Conservation (phyloP, 1,139 yeast species). For the Geotrichum carabidarum region DNA sequence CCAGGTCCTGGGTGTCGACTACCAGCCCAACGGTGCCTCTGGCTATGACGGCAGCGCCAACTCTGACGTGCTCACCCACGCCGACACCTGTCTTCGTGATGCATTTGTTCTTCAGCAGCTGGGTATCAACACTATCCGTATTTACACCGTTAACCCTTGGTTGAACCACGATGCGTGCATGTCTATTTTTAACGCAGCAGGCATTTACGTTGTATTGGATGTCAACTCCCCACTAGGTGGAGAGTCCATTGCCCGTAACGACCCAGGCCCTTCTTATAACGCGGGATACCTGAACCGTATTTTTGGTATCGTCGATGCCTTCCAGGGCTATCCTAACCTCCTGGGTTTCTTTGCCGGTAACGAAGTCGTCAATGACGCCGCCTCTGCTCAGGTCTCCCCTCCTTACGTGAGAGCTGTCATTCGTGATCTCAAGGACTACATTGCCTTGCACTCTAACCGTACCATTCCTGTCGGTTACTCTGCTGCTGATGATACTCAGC, state of each 20-base stretch:
- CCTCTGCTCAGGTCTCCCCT: conserved; percentile 52
- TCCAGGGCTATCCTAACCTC: conserved; percentile 79
- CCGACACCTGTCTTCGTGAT: conserved; percentile 71
- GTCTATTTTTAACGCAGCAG: conserved; percentile 86
- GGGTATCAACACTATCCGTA: conserved; percentile 79
- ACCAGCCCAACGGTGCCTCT: conserved; percentile 71
- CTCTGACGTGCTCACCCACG: conserved; percentile 70
- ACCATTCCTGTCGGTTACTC: conserved; percentile 88
- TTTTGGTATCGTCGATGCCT: conserved; percentile 75
- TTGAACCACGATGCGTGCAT: conserved; percentile 85
- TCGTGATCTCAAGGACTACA: conserved; percentile 73
- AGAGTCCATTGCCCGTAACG: conserved; percentile 78
- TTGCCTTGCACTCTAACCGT: conserved; percentile 54
- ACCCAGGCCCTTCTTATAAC: conserved; percentile 83
- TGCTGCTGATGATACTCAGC: conserved; percentile 85
- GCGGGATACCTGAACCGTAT: conserved; percentile 65
- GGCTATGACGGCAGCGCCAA: conserved; percentile 44
- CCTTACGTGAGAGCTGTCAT: conserved; percentile 68
- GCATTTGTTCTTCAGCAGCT: conserved; percentile 69
- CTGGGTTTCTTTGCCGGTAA: conserved; percentile 93
- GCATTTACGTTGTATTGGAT: conserved; percentile 83
- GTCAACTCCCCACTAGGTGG: conserved; percentile 79
- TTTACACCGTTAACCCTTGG: conserved; percentile 79
- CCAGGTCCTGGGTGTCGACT: conserved; percentile 58
- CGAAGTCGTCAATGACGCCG: conserved; percentile 76